A percentile compares a stretch with the other conserved stretches of the same genome.
Evolutionary conservation across 495 filamentous ascomycete genomes (phyloP).

Genomic region (Aspergillus biplanus): DNA sequence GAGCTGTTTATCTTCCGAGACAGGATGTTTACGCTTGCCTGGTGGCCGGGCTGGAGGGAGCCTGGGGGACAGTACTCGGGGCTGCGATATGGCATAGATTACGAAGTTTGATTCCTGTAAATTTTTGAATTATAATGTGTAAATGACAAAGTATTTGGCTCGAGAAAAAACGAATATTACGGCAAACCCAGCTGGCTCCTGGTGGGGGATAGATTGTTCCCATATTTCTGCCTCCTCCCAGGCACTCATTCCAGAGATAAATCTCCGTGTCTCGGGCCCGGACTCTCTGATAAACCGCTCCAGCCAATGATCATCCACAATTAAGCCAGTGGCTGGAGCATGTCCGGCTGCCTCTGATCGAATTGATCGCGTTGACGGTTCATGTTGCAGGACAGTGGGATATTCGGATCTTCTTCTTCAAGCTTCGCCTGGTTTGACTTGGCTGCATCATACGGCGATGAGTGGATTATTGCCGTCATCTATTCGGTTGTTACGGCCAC

Average conservation of each 20-base stretch:
- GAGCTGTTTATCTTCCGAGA: neutral
- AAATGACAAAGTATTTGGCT: too few species aligned
- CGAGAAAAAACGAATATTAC: too few species aligned
- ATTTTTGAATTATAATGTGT: too few species aligned
- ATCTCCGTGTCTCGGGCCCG: neutral
- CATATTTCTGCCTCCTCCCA: too few species aligned
- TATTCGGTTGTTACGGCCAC: neutral
- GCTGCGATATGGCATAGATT: slow-evolving; percentile 1
- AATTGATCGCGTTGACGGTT: neutral
- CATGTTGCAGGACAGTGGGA: neutral
- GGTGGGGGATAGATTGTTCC: too few species aligned
- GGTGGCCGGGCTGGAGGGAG: neutral
- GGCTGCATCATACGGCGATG: neutral
- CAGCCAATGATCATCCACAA: slow-evolving; percentile 1
- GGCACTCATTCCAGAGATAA: too few species aligned
- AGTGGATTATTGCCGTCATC: neutral
- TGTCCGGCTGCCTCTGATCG: neutral
- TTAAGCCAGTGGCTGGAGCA: neutral
- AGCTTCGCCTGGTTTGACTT: neutral
- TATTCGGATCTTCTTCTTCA: neutral
- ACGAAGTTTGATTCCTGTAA: neutral
- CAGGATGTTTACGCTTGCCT: neutral
- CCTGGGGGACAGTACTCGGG: neutral
- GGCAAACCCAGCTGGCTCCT: too few species aligned
- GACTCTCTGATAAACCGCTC: neutral